Evolutionary conservation across 1,284 basidiomycete species (phyloP).

Genomic region (Rhodotorula sp.): DNA sequence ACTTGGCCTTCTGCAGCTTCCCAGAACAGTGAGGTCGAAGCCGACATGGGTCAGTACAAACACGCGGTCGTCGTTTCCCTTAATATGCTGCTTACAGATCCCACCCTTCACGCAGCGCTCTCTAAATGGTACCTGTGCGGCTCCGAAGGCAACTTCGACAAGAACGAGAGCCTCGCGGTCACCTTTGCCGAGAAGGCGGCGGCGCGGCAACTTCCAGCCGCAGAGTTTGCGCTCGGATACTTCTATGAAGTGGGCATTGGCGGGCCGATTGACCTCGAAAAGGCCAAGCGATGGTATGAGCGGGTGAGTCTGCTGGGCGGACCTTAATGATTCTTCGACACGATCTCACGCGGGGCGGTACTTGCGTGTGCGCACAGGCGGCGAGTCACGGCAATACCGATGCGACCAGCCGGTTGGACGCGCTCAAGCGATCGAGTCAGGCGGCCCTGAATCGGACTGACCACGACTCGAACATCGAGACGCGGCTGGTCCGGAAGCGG

Average conservation of each 20-base stretch:
- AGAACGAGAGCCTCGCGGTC: constrained; percentile 81
- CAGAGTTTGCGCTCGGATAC: constrained; percentile 93
- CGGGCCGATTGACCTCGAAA: constrained; percentile 63
- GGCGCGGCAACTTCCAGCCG: constrained; percentile 70
- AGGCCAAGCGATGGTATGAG: constrained; percentile 66
- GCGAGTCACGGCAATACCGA: constrained; percentile 77
- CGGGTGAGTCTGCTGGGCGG: constrained; percentile 28
- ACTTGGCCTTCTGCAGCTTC: constrained; percentile 56
- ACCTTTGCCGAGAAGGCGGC: constrained; percentile 93
- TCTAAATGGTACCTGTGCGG: constrained; percentile 60
- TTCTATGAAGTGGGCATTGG: constrained; percentile 69
- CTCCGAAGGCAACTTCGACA: constrained; percentile 74
- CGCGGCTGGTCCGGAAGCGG: constrained; percentile 74
- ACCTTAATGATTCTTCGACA: neutral
- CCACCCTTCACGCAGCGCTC: neutral
- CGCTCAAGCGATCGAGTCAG: constrained; percentile 62
- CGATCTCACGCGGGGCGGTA: neutral
- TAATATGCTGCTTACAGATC: neutral
- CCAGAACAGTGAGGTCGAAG: constrained; percentile 82
- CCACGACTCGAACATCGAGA: constrained; percentile 75
- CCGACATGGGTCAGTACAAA: constrained; percentile 69
- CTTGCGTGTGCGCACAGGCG: constrained; percentile 56
- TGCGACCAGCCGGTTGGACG: constrained; percentile 70
- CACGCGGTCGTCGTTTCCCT: neutral
- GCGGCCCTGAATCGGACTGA: constrained; percentile 70